Evolutionary conservation across 2,329 filamentous ascomycete species (phyloP), one percentile per base, ranked within the genome.

Genomic region (Fusarium marasasianum): DNA sequence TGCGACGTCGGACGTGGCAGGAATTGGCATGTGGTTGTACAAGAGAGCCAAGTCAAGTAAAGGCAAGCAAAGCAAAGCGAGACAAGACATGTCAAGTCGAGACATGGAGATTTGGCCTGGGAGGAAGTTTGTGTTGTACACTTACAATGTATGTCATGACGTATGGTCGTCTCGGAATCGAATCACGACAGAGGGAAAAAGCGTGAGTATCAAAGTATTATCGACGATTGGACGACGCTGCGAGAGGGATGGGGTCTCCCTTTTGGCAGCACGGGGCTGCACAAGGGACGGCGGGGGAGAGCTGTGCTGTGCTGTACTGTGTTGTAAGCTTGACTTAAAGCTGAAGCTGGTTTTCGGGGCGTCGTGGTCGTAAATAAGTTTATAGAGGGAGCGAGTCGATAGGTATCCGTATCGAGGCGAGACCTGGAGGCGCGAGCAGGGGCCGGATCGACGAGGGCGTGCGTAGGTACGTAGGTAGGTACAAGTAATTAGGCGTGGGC

Each of bases 111-210:
- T 67, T 69, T 66, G 66, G 31, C n/a, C 26, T 70, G 64, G 66
- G 51, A 60, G 64, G 63, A 59, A 58, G 48, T 69, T 73, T 74
- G 60, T 66, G 58, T 55, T 66, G 58, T 60, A 63, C 57, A 83
- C 81, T 83, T 79, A 83, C 81, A 80, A 83, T 83, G 76, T 82
- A 82, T 79, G 81, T 82, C 81, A 83, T 83, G 79, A 79, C 80
- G 81, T 81, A 81, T 81, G 65, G 64, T 60, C 55, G 64, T 62
- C 55, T 73, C 65, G n/a, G 56, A 56, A 56, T 69, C 68, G 68
- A 75, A 70, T 74, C 63, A 66, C 66, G 56, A 59, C 71, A 62
- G 58, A 56, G 62, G 38, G 62, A 65, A 26, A 26, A 55, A 56
- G 33, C 35, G 53, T 26, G 37, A 63, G 47, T n/a, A 51, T 37